Base-by-base conservation (phyloP, 177 flowering plant genomes). In the Vitis hybrid region DNA sequence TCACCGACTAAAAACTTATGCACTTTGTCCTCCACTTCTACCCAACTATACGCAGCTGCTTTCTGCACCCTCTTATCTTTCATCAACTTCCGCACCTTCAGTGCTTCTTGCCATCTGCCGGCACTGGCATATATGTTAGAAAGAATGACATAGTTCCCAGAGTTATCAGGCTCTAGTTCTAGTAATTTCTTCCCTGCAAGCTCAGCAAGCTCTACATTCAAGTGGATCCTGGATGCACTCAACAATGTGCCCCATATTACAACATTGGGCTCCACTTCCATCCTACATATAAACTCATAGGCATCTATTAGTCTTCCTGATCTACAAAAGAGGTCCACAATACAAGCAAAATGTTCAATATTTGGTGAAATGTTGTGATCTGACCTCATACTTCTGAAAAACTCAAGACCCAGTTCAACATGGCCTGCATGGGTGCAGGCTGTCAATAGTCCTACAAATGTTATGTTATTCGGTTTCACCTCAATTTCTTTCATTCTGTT, bases 41-140 rank as follows among this genome's bases (percentile, higher is more conserved):
- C 65, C 87, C 87, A 84, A 73, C 87, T 84, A 65, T 82, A 80
- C 5, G 82, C 87, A 66, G 81, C 72, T 61, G 75, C 39, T 57
- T 73, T 73, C 22, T 64, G 71, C 72, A 73, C 13, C 2, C 62
- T 64, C 50, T 58, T 73, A 14, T 73, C 54, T 65, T 52, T 63
- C 76, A 73, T 68, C 56, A 20, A 45, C 16, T 48, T 63, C 20
- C 76, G 63, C 54, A 69, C 26, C 19, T 15, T 50, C 51, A 51
- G 56, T 19, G 72, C 63, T 58, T 73, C 76, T 57, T 64, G 58
- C 76, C 76, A 73, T 65, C 71, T 73, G 26, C 76, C 76, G 34
- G 50, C 45, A 65, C 34, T 18, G 19, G 60, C 65, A 64, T 63
- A 63, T 16, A 73, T 68, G 59, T 68, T 68, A 10, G 76, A 63